Evolutionary conservation across 1,284 basidiomycete species (phyloP).

Genomic region (Ustilago bromivora): DNA sequence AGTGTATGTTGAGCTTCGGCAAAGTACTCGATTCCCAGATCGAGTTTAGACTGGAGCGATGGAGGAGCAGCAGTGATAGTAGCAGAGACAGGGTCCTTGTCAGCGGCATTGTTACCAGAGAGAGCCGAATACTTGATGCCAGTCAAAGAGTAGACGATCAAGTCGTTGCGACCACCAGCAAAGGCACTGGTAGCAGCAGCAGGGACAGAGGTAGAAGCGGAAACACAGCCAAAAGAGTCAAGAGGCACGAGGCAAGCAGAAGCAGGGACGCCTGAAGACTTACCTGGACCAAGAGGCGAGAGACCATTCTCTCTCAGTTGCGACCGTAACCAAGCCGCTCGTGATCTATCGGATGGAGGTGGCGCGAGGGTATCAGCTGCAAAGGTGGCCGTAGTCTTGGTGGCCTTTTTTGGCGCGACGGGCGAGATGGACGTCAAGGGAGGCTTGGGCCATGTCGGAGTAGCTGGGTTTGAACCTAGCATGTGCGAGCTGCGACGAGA

Average conservation of each 20-base stretch:
- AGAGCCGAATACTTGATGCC: not conserved
- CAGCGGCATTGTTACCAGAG: conserved; percentile 23
- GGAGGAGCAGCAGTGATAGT: not conserved
- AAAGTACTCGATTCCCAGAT: conserved; percentile 35
- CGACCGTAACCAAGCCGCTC: conserved; percentile 24
- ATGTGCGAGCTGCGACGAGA: conserved; percentile 41
- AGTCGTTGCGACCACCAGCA: conserved; percentile 10
- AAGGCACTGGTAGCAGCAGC: conserved; percentile 8
- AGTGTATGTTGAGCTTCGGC: conserved; percentile 47
- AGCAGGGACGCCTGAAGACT: conserved; percentile 15
- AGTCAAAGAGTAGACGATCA: conserved; percentile 12
- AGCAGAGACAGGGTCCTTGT: conserved; percentile 15
- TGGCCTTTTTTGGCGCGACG: conserved; percentile 6
- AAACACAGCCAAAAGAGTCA: not conserved
- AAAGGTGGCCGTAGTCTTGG: conserved; percentile 27
- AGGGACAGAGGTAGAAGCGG: conserved; percentile 12
- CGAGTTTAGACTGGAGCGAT: conserved; percentile 23
- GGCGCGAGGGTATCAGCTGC: conserved; percentile 22
- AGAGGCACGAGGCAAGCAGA: not conserved
- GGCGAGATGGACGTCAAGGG: conserved; percentile 36
- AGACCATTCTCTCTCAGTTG: conserved; percentile 14
- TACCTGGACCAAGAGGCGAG: conserved; percentile 23
- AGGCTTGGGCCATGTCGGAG: conserved; percentile 43
- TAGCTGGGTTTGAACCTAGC: conserved; percentile 17
- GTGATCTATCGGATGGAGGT: conserved; percentile 12